phyloP scores from a whole-genome alignment of 2,329 filamentous ascomycete species.

The Nemania sp. region DNA sequence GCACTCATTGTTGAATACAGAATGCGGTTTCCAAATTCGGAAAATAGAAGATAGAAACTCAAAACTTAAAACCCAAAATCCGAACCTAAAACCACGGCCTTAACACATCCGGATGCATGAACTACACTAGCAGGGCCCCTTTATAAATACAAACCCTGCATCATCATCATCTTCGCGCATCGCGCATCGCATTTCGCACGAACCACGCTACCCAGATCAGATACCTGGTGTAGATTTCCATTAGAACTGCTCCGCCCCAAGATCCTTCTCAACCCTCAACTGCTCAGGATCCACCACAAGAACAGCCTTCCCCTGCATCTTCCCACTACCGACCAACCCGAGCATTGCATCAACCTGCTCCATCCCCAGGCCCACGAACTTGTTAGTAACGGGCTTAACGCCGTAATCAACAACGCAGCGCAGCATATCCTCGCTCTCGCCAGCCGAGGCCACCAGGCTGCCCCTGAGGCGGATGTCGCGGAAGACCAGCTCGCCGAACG shows the following conservation, averaged over 20 bases:
- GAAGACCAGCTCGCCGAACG: slow-evolving; percentile 55
- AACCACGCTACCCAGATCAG: too few species aligned
- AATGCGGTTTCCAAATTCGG: background rate
- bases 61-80: background rate
- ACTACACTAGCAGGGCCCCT: background rate
- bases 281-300: slow-evolving; percentile 53
- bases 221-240: background rate
- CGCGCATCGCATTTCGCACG: too few species aligned
- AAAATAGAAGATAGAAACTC: slow-evolving; percentile 7
- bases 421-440: slow-evolving; percentile 52
- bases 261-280: slow-evolving; percentile 32
- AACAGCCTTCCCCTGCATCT: slow-evolving; percentile 58
- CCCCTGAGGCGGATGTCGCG: slow-evolving; percentile 34
- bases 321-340: slow-evolving; percentile 53
- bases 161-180: too few species aligned
- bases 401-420: slow-evolving; percentile 49
- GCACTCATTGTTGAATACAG: too few species aligned
- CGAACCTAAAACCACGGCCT: background rate
- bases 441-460: slow-evolving; percentile 46
- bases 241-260: slow-evolving; percentile 26
- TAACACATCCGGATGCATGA: slow-evolving; percentile 1
- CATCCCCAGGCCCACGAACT: slow-evolving; percentile 56
- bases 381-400: slow-evolving; percentile 53
- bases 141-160: too few species aligned
- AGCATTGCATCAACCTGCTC: slow-evolving; percentile 55